Percentiles rank a stretch among this genome's conserved stretches.
phyloP scores from a whole-genome alignment of 2,329 filamentous ascomycete genomes.

The Fusarium sp. region DNA sequence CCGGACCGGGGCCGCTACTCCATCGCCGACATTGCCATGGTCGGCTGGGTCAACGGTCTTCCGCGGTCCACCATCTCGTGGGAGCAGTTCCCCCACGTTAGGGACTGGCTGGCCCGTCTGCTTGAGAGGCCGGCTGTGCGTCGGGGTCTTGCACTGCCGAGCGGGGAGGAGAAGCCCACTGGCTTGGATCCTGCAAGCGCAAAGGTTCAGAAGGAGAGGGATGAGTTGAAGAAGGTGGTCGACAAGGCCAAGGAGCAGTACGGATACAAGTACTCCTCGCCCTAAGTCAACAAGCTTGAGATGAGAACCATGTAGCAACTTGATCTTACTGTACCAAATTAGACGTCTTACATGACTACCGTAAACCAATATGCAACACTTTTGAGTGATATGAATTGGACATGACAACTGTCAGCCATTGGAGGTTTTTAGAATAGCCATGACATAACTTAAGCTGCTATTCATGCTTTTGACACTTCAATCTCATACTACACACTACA shows the following conservation, averaged over 20 bases:
- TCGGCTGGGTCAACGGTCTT: conserved; percentile 73
- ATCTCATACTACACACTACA: not conserved
- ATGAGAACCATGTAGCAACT: not conserved
- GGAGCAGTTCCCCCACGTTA: conserved; percentile 76
- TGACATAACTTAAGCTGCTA: not conserved
- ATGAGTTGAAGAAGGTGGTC: conserved; percentile 49
- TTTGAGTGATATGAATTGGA: not conserved
- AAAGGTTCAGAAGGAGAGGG: conserved; percentile 32
- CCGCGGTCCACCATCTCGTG: conserved; percentile 56
- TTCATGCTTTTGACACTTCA: not conserved
- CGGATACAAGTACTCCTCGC: conserved; percentile 60
- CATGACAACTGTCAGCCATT: not conserved
- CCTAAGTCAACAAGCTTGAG: conserved; percentile 38
- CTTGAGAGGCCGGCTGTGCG: conserved; percentile 75
- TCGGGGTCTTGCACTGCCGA: conserved; percentile 78
- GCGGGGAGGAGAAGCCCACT: conserved; percentile 47
- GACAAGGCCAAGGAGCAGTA: conserved; percentile 59
- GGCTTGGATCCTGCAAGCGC: conserved; percentile 36
- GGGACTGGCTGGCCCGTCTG: conserved; percentile 80
- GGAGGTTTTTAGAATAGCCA: not conserved
- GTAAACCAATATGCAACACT: not conserved
- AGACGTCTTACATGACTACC: not conserved
- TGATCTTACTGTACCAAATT: not conserved
- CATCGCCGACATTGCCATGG: conserved; percentile 78
- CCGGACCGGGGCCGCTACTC: conserved; percentile 66